phyloP scores from a whole-genome alignment of 148 eudicot genomes.

The Cornus controversa region DNA sequence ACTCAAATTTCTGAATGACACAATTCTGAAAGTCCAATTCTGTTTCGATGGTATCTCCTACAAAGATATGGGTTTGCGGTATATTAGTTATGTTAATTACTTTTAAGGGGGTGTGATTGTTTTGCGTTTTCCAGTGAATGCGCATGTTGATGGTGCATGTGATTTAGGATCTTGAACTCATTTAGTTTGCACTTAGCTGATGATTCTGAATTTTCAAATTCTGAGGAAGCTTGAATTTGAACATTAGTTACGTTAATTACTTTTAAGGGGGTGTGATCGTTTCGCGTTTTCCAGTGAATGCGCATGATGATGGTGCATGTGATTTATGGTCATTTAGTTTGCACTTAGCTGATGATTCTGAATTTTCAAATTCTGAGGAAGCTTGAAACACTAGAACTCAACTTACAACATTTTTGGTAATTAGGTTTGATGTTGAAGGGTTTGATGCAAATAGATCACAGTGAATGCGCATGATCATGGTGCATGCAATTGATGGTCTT shows the following conservation, averaged over 20 bases:
- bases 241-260: not conserved
- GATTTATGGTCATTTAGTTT: not conserved
- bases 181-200: not conserved
- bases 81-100: not conserved
- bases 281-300: not conserved
- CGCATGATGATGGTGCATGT: not conserved
- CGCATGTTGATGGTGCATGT: not conserved
- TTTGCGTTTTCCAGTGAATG: not conserved
- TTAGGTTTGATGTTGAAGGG: not conserved
- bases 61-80: not conserved
- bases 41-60: not conserved
- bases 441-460: too few relatives aligned
- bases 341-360: not conserved
- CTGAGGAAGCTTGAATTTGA: not conserved
- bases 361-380: not conserved
- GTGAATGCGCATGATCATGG: not conserved
- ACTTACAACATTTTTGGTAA: too few relatives aligned
- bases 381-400: too few relatives aligned
- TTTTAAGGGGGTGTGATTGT: not conserved
- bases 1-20: not conserved
- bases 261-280: not conserved
- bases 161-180: too few relatives aligned
- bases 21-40: not conserved
- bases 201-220: not conserved
- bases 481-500: not conserved